Evolutionary conservation across 176 grass and related monocot genomes (phyloP).

Genomic region (Melocanna baccifera): DNA sequence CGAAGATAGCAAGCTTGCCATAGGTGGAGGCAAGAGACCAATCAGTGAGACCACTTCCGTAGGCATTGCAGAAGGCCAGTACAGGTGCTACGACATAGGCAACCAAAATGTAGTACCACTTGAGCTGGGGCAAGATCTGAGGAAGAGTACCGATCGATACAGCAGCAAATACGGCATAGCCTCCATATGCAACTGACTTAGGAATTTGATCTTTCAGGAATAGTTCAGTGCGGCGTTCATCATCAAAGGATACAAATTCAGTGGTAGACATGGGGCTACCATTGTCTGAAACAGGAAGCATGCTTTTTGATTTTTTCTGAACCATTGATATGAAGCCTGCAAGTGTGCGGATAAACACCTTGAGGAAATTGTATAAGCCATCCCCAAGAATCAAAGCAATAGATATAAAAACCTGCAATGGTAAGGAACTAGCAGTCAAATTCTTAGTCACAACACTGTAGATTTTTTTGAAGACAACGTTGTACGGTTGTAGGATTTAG

Average conservation of each 20-base stretch:
- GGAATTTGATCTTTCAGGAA: constrained; percentile 88
- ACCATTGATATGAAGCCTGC: constrained; percentile 35
- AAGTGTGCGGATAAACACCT: constrained; percentile 49
- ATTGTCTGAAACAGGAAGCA: constrained; percentile 56
- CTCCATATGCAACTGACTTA: constrained; percentile 48
- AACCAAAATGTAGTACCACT: constrained; percentile 82
- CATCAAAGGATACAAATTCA: constrained; percentile 62
- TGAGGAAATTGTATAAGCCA: constrained; percentile 73
- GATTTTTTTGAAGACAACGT: background rate
- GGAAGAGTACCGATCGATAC: constrained; percentile 72
- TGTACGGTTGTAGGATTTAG: background rate
- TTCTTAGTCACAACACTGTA: constrained; percentile 1
- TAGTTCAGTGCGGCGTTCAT: constrained; percentile 54
- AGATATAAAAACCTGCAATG: constrained; percentile 67
- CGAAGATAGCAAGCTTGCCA: constrained; percentile 94
- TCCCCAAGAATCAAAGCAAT: constrained; percentile 87
- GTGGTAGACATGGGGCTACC: background rate
- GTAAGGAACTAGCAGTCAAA: background rate
- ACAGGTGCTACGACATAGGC: constrained; percentile 72
- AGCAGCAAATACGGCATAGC: constrained; percentile 53
- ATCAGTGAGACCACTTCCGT: constrained; percentile 88
- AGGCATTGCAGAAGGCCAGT: constrained; percentile 96
- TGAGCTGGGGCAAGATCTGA: constrained; percentile 78
- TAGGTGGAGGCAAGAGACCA: constrained; percentile 96
- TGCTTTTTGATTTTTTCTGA: constrained; percentile 41